Conservation (phyloP, 345 rosid genomes). For the Gossypium turneri region DNA sequence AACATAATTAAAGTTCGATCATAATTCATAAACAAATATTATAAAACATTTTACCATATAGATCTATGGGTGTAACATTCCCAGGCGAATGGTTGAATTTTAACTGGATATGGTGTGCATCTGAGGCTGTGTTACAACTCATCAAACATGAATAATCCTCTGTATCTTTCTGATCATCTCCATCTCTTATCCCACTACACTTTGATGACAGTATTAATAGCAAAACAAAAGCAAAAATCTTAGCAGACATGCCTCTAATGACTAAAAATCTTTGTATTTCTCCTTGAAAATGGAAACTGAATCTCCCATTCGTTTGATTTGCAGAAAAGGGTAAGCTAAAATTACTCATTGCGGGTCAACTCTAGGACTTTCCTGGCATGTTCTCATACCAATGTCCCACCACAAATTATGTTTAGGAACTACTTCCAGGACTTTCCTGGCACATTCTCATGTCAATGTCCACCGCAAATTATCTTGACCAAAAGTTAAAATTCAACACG, state of each 20-base stretch:
- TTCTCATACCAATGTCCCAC: not conserved
- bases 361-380: not conserved
- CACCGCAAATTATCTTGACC: not conserved
- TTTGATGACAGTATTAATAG: not conserved
- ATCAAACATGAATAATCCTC: not conserved
- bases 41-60: not conserved
- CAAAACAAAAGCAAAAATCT: not conserved
- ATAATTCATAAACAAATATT: not conserved
- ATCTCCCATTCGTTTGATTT: not conserved
- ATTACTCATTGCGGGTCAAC: not conserved
- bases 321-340: not conserved
- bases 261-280: not conserved
- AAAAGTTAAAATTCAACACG: too few species aligned
- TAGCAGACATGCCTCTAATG: not conserved
- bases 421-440: not conserved
- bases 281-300: not conserved
- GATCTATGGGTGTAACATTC: not conserved
- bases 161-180: not conserved
- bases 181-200: not conserved
- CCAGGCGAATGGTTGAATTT: not conserved
- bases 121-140: not conserved
- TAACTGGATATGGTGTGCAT: not conserved
- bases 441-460: not conserved
- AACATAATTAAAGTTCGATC: not conserved
- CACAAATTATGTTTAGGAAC: not conserved